phyloP scores from a whole-genome alignment of 768 basidiomycete species.

The Sarcodon sp. region DNA sequence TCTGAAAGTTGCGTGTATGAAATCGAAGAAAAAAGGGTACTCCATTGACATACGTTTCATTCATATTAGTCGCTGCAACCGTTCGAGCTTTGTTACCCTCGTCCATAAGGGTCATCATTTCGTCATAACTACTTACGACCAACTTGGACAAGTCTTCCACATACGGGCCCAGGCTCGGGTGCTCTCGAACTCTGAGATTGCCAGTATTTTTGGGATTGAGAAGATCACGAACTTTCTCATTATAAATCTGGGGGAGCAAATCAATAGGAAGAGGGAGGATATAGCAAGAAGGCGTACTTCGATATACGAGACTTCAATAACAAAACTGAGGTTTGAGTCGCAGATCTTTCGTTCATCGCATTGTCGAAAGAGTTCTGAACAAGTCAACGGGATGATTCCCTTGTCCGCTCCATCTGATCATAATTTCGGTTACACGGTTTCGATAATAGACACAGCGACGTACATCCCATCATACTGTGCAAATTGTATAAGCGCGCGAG shows the following conservation, averaged over 20 bases:
- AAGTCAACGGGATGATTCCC: slow-evolving; percentile 95
- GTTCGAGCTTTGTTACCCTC: slow-evolving; percentile 98
- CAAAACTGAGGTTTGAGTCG: slow-evolving; percentile 66
- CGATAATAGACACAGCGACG: slow-evolving; percentile 20
- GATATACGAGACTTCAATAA: slow-evolving; percentile 97
- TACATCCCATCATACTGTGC: slow-evolving; percentile 89
- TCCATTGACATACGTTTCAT: slow-evolving; percentile 64
- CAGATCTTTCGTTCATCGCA: slow-evolving; percentile 48
- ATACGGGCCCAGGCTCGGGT: slow-evolving; percentile 93
- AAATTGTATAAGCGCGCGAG: background rate
- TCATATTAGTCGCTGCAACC: slow-evolving; percentile 99
- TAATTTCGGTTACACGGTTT: background rate
- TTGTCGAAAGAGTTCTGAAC: slow-evolving; percentile 82
- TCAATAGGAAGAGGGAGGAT: background rate
- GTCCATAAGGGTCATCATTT: slow-evolving; percentile 99
- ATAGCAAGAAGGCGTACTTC: slow-evolving; percentile 39
- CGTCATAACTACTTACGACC: slow-evolving; percentile 80
- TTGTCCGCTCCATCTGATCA: slow-evolving; percentile 83
- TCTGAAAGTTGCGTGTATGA: slow-evolving; percentile 20
- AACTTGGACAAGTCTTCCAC: slow-evolving; percentile 96
- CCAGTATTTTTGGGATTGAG: slow-evolving; percentile 96
- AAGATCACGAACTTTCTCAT: slow-evolving; percentile 95
- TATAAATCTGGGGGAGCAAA: slow-evolving; percentile 60
- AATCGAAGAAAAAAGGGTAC: slow-evolving; percentile 4
- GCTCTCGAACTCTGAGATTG: slow-evolving; percentile 93